Base-by-base conservation (phyloP, 2,329 filamentous ascomycete species). In the Lomentospora prolificans region DNA sequence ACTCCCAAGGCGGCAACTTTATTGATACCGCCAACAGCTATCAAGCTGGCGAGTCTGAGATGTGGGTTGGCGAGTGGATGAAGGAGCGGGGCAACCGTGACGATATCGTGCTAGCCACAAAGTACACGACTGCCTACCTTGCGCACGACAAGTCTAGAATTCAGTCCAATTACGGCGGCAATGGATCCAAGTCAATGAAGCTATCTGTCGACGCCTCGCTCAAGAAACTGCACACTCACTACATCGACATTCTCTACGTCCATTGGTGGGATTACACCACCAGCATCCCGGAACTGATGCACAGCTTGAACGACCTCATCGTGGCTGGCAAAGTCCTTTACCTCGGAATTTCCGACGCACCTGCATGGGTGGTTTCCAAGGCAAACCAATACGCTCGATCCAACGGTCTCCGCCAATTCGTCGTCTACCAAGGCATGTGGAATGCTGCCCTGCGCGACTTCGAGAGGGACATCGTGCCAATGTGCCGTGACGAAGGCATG, bases 11-110 rank as follows among this genome's bases (percentile, higher is more conserved):
- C 3, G 81, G 81, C 3, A 84, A 84, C 66, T 83, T 84, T 65
- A 80, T 85, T 61, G 81, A 85, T 63, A 84, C 79, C 0, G 61
- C 75, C 30, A 75, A 72, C 65, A 71, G 70, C 60, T 80, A 80
- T 62, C 72, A 79, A 59, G 58, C 69, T 50, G 75, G 75, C 57
- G 69, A 80, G 58, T 79, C 76, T 0, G 77, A 80, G 57, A 61
- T 58, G 12, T 75, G 73, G 70, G 62, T 80, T 30, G 78, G 77
- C 7, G 75, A 79, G 58, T 80, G 76, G 74, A 73, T 79, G 70
- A 57, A 64, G 3, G 44, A 60, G 3, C 69, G 72, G 14, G 63
- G 66, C 9, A 73, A 73, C 57, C 69, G 79, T 2, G 75, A 78
- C 59, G 65, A 74, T 54, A 67, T 78, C 56, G 72, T 79, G 5